Evolutionary conservation across 805 yeast species (phyloP).

Genomic region (Candida odintsovae): DNA sequence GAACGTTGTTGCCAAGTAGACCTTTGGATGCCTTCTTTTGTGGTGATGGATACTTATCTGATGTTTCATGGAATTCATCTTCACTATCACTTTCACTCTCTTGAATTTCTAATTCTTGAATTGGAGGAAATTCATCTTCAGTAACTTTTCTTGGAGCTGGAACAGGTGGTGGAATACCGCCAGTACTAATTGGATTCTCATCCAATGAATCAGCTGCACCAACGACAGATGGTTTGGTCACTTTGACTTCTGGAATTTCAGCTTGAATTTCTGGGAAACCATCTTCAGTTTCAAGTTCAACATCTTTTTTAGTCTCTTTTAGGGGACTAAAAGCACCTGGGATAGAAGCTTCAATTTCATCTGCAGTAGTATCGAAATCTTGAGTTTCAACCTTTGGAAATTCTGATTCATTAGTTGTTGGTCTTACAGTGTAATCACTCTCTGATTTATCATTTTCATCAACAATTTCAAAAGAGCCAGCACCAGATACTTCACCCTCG

Average conservation of each 20-base stretch:
- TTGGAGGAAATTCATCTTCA: conserved; percentile 57
- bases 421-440: conserved; percentile 11
- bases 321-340: conserved; percentile 25
- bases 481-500: conserved; percentile 17
- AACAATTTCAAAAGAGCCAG: conserved; percentile 23
- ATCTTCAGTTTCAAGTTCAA: not conserved
- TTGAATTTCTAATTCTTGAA: conserved; percentile 46
- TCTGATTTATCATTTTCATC: conserved; percentile 15
- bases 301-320: not conserved
- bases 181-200: conserved; percentile 5
- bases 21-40: not conserved
- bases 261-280: not conserved
- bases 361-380: conserved; percentile 8
- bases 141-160: conserved; percentile 4
- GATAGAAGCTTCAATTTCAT: conserved; percentile 19
- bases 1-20: not conserved
- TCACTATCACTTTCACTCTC: conserved; percentile 45
- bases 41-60: conserved; percentile 24
- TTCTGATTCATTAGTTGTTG: not conserved
- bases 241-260: not conserved
- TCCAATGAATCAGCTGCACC: conserved; percentile 11
- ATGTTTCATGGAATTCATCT: conserved; percentile 35
- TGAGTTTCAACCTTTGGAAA: not conserved
- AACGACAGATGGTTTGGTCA: conserved; percentile 23
- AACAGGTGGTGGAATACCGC: not conserved